Conservation (phyloP, 2,329 filamentous ascomycete species). For the Ascochyta rabiei region DNA sequence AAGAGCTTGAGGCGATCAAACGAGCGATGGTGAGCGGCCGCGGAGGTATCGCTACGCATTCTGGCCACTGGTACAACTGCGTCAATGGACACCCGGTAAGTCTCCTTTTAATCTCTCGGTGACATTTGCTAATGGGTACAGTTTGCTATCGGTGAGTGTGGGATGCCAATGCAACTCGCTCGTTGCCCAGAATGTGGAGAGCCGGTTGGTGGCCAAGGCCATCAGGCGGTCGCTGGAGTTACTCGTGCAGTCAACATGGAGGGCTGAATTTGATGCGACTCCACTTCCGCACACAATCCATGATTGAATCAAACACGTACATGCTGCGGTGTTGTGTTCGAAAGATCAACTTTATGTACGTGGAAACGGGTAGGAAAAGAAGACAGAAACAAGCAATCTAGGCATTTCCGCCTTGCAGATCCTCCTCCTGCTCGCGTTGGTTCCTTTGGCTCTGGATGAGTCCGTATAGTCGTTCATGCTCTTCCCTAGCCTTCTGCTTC, state of each 20-base stretch:
- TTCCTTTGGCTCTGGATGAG: neutral
- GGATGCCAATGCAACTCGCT: slow-evolving; percentile 67
- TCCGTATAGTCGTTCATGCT: slow-evolving; percentile 5
- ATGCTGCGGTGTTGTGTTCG: neutral
- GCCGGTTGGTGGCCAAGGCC: slow-evolving; percentile 61
- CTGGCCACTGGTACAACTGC: slow-evolving; percentile 68
- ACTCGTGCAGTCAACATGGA: slow-evolving; percentile 59
- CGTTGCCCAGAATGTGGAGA: slow-evolving; percentile 68
- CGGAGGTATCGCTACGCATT: slow-evolving; percentile 49
- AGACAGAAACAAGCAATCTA: neutral
- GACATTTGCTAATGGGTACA: slow-evolving; percentile 9
- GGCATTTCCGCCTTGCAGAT: neutral
- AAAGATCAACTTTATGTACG: neutral
- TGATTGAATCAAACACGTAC: neutral
- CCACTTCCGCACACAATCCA: neutral
- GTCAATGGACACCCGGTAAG: slow-evolving; percentile 59
- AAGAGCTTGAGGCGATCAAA: slow-evolving; percentile 55
- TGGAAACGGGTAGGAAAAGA: neutral
- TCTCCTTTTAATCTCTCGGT: neutral
- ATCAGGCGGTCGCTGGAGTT: slow-evolving; percentile 60
- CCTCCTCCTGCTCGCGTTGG: neutral
- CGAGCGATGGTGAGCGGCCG: slow-evolving; percentile 55
- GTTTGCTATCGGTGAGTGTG: slow-evolving; percentile 70
- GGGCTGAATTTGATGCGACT: neutral
- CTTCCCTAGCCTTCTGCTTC: slow-evolving; percentile 7